Evolutionary conservation across 176 grass and related monocot species (phyloP).

Genomic region (Raddia guianensis): DNA sequence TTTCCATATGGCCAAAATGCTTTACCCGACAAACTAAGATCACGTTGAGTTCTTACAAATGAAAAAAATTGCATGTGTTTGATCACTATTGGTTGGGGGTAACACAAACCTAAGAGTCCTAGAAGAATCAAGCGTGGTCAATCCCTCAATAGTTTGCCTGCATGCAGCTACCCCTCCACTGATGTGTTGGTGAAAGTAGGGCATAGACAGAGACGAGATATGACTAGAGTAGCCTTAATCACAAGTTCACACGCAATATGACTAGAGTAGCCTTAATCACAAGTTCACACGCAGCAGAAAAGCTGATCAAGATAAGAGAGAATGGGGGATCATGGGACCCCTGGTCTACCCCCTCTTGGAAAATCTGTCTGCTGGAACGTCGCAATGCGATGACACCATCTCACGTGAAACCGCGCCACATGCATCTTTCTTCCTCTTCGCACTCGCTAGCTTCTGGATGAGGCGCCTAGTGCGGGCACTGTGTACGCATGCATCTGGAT

Average conservation of each 20-base stretch:
- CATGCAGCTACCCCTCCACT: not conserved
- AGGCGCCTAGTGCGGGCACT: slow-evolving; percentile 5
- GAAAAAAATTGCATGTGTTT: not conserved
- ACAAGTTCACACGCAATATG: not conserved
- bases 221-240: slow-evolving; percentile 3
- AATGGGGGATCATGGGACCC: slow-evolving; percentile 27
- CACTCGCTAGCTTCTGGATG: not conserved
- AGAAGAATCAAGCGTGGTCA: not conserved
- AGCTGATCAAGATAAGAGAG: not conserved
- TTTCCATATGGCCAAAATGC: not conserved
- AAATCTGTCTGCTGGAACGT: slow-evolving; percentile 54
- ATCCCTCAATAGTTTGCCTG: not conserved
- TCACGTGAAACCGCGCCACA: slow-evolving; percentile 22
- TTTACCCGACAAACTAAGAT: not conserved
- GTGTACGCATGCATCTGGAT: not conserved
- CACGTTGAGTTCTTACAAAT: no score
- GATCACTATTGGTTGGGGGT: not conserved
- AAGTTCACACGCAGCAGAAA: slow-evolving; percentile 21
- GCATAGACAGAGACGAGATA: not conserved
- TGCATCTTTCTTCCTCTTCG: not conserved
- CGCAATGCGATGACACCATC: not conserved
- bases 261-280: slow-evolving; percentile 3
- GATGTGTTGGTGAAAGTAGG: not conserved
- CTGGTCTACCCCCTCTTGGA: slow-evolving; percentile 3
- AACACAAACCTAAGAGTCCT: not conserved